Conservation (phyloP, 2,329 filamentous ascomycete genomes). For the Cercospora zeina region DNA sequence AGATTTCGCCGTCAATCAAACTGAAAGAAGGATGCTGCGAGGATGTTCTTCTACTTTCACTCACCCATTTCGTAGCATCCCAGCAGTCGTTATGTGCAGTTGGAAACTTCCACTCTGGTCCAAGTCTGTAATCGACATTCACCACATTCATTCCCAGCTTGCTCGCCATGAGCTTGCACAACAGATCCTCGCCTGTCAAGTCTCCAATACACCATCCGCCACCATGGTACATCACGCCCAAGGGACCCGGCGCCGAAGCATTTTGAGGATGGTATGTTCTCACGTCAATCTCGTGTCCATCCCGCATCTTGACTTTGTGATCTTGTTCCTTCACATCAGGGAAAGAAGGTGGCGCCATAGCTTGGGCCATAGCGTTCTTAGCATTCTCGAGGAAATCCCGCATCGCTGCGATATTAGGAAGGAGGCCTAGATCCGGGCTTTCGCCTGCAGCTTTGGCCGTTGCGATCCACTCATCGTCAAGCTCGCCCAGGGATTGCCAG, state of each 20-base stretch:
- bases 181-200: conserved; percentile 46
- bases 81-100: conserved; percentile 52
- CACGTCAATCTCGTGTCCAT: conserved; percentile 41
- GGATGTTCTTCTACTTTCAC: background rate
- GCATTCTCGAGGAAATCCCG: conserved; percentile 26
- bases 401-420: conserved; percentile 29
- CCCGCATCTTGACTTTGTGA: conserved; percentile 37
- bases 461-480: conserved; percentile 33
- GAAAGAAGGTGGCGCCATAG: conserved; percentile 8
- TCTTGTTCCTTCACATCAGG: conserved; percentile 44
- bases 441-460: conserved; percentile 28
- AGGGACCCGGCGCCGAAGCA: conserved; percentile 24
- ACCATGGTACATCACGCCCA: conserved; percentile 48
- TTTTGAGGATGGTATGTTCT: conserved; percentile 34
- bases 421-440: conserved; percentile 33
- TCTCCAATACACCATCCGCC: conserved; percentile 51
- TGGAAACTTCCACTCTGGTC: conserved; percentile 55
- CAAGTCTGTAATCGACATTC: conserved; percentile 55
- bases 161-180: conserved; percentile 44
- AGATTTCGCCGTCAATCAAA: background rate
- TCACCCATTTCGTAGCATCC: conserved; percentile 49
- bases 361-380: conserved; percentile 5
- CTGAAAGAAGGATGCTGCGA: background rate
- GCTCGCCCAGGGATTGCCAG: conserved; percentile 32
- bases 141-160: conserved; percentile 48